phyloP scores from a whole-genome alignment of 352 stramenopile species.

The Phytophthora pinifolia region DNA sequence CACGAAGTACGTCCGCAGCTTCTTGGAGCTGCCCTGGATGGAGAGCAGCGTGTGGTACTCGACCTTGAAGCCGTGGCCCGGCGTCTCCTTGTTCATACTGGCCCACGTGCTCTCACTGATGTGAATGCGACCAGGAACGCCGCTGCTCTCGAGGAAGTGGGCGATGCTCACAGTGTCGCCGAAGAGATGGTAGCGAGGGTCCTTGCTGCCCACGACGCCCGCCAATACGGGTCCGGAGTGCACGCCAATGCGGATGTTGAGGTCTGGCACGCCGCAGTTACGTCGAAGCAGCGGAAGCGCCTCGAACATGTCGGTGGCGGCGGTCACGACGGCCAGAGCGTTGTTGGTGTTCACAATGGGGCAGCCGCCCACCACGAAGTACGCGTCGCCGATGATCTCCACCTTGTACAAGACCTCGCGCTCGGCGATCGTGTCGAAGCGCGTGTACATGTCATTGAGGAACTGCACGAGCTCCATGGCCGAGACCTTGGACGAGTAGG shows the following conservation, averaged over 20 bases:
- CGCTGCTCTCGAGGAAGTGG: constrained; percentile 79
- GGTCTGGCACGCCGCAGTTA: constrained; percentile 73
- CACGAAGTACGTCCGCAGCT: constrained; percentile 81
- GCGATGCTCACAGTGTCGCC: constrained; percentile 86
- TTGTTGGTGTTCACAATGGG: constrained; percentile 64
- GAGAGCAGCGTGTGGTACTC: constrained; percentile 85
- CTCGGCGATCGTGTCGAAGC: constrained; percentile 85
- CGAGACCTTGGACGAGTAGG: constrained; percentile 77
- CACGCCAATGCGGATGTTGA: constrained; percentile 88
- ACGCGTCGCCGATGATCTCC: constrained; percentile 89
- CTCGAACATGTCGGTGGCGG: constrained; percentile 77
- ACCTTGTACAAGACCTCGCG: constrained; percentile 90
- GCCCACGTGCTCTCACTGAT: constrained; percentile 82
- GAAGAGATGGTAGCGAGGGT: constrained; percentile 86
- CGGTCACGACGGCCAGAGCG: constrained; percentile 71
- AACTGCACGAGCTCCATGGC: constrained; percentile 89
- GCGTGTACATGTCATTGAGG: constrained; percentile 88
- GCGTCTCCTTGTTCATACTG: constrained; percentile 82
- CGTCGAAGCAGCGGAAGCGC: constrained; percentile 54
- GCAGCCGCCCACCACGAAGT: constrained; percentile 79
- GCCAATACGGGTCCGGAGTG: constrained; percentile 82
- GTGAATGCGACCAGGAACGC: constrained; percentile 75
- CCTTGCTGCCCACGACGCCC: constrained; percentile 81
- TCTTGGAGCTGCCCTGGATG: constrained; percentile 70
- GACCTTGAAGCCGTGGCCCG: constrained; percentile 77